phyloP scores from a whole-genome alignment of 2,329 filamentous ascomycete species.

The Sphaceloma murrayae region DNA sequence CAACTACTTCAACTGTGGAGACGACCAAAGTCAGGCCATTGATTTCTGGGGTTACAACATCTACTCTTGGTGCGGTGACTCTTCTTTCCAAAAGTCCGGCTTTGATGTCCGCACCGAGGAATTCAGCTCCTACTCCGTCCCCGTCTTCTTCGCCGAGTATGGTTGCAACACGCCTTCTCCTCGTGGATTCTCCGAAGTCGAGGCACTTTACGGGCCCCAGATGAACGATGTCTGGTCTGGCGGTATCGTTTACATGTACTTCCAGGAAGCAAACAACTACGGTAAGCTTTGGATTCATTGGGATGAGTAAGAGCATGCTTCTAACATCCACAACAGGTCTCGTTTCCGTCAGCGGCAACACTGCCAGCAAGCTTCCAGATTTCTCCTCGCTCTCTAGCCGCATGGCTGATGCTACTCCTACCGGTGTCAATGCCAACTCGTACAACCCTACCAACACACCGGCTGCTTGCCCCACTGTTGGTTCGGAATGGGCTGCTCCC shows the following conservation, averaged over 20 bases:
- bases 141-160: conserved; percentile 97
- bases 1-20: conserved; percentile 89
- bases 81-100: conserved; percentile 63
- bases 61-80: conserved; percentile 96
- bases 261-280: conserved; percentile 82
- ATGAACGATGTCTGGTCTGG: conserved; percentile 89
- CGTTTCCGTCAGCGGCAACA: conserved; percentile 50
- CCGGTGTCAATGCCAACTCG: conserved; percentile 51
- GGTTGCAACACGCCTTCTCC: conserved; percentile 72
- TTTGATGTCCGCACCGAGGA: conserved; percentile 76
- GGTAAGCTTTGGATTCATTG: conserved; percentile 42
- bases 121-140: conserved; percentile 81
- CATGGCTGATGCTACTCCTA: conserved; percentile 58
- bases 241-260: conserved; percentile 99
- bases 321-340: conserved; percentile 43
- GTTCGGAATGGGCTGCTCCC: conserved; percentile 58
- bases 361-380: conserved; percentile 60
- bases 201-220: conserved; percentile 63
- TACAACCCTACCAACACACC: conserved; percentile 70
- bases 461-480: conserved; percentile 59
- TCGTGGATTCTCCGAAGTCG: conserved; percentile 78
- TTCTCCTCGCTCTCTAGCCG: conserved; percentile 63
- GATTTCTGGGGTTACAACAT: conserved; percentile 99
- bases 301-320: conserved; percentile 20
- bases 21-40: conserved; percentile 52